Evolutionary conservation across 805 yeast genomes (phyloP), one percentile per base, ranked within the genome.

Genomic region (Saccharomycopsis vini): DNA sequence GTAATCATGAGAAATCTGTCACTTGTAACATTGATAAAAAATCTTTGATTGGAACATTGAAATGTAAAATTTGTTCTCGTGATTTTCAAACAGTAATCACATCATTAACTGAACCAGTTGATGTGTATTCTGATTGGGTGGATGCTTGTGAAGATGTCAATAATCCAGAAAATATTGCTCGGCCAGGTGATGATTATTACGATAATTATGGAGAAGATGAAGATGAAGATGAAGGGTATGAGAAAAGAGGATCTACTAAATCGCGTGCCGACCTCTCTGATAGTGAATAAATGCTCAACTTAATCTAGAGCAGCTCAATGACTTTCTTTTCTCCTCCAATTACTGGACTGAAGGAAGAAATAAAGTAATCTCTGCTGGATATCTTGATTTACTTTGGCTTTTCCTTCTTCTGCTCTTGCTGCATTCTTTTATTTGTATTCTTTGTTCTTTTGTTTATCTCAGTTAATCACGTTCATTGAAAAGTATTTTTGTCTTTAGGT

Each of bases 111-210:
- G 95, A 85, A 46, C 95, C 98, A 0, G 88, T 90, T 34, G 98
- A 90, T 63, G 83, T 90, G 13, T 90, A 90, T 59, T 81, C 95
- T 39, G 97, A 90, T 61, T 90, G 98, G 98, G 87, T 87, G 42
- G 98, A 90, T 67, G 97, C 97, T 1, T 84, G 90, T 63, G 94
- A 83, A 56, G 87, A 84, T 28, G 81, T 84, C 42, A 92, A 90
- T 0, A 85, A 82, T 37, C 73, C 18, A 67, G 68, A 19, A 3
- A 15, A 12, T 9, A 33, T 29, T 5, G 19, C 29, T 22, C 29
- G 29, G 9, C 9, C 29, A 5, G 40, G 31, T 5, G 30, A 40
- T 21, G 39, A 21, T 19, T 60, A 50, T 13, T 56, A 54, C 6
- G 63, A 56, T 10, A 60, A 52, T 15, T 34, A 36, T 39, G 42